These are phyloP conservation scores for Paecilomyces sp. DNA, from an alignment of 2,329 filamentous ascomycete genomes.

Conservation along the genomic window DNA sequence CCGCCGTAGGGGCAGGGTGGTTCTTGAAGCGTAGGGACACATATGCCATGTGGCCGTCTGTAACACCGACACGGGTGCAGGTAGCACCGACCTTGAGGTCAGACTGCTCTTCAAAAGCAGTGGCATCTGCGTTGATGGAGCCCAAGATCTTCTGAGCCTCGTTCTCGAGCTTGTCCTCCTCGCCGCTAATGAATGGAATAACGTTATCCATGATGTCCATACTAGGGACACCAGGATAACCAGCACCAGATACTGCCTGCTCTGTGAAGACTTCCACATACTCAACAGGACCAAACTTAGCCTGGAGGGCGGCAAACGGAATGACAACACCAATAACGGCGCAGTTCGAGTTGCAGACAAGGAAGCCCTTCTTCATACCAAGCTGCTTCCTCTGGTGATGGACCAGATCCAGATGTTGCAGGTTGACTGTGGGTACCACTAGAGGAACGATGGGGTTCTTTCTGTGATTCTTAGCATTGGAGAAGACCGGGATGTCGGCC, in stretches of 20 bases:
- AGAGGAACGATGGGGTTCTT: constrained; percentile 83
- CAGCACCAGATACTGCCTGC: constrained; percentile 89
- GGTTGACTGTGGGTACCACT: constrained; percentile 92
- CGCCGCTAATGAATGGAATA: constrained; percentile 84
- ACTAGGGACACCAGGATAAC: constrained; percentile 59
- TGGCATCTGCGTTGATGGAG: constrained; percentile 60
- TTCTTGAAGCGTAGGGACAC: constrained; percentile 78
- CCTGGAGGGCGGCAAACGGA: constrained; percentile 83
- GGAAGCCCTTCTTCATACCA: constrained; percentile 72
- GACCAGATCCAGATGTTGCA: constrained; percentile 77
- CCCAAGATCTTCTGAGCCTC: constrained; percentile 95
- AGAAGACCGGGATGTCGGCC: constrained; percentile 85
- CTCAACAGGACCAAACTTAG: constrained; percentile 70
- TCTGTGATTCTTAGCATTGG: constrained; percentile 96
- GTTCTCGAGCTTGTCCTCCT: constrained; percentile 93
- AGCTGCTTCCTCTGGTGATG: constrained; percentile 75
- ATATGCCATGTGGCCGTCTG: constrained; percentile 93
- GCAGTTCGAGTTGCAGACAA: constrained; percentile 98
- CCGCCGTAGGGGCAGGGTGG: constrained; percentile 64
- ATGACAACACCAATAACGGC: constrained; percentile 95
- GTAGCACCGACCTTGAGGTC: constrained; percentile 72
- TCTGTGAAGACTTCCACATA: constrained; percentile 83
- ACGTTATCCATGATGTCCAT: constrained; percentile 98
- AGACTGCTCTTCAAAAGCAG: constrained; percentile 68
- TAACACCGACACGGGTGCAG: constrained; percentile 89